A percentile compares a stretch with the other conserved stretches of the same genome.
Conservation (phyloP, 2,329 filamentous ascomycete genomes). For the Alternaria angustiovoidea region DNA sequence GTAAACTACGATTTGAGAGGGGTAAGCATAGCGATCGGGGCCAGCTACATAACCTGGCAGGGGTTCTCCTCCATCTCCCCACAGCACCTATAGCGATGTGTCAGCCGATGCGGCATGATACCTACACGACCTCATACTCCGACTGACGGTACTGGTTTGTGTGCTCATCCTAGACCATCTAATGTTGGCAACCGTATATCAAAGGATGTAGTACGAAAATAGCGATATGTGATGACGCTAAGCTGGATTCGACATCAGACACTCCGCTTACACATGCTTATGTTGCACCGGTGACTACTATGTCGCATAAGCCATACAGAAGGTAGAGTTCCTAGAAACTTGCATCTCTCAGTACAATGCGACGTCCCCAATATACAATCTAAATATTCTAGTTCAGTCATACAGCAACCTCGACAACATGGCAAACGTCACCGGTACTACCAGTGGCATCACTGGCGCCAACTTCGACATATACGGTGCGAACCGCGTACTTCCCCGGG, state of each 20-base stretch:
- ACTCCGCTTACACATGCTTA: constrained; percentile 8
- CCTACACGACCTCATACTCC: background rate
- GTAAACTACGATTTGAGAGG: background rate
- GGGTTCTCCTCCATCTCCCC: background rate
- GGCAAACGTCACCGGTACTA: background rate
- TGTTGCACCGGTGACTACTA: background rate
- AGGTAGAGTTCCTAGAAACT: no score
- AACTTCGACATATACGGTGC: constrained; percentile 19
- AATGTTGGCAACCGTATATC: background rate
- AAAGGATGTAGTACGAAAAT: background rate
- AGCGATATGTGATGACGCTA: background rate
- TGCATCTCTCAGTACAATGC: background rate
- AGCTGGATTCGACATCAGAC: background rate
- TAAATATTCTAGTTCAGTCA: background rate
- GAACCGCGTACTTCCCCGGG: constrained; percentile 4
- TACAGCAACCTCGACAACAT: background rate
- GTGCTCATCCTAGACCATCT: background rate
- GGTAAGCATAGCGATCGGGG: background rate
- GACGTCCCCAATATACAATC: background rate
- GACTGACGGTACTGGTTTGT: background rate
- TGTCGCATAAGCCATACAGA: background rate
- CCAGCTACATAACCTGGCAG: no score
- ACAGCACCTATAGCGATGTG: background rate
- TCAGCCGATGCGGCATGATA: background rate
- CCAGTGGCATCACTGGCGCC: constrained; percentile 11